Evolutionary conservation across 768 basidiomycete genomes (phyloP), one percentile per base, ranked within the genome.

Genomic region (Mrakia gelida): DNA sequence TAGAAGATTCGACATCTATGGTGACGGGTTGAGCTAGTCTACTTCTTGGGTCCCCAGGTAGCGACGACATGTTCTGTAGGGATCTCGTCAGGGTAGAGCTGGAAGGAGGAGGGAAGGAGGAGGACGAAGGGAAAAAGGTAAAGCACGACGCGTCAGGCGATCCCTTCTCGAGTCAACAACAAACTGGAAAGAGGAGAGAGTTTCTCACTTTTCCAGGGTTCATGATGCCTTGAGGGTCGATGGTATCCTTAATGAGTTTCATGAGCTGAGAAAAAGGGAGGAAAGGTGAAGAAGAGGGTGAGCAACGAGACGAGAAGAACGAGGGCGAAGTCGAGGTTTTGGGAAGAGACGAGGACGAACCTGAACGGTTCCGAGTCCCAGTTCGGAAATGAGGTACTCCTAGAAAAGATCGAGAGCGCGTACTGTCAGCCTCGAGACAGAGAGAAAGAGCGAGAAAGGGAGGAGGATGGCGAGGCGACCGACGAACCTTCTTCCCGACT

Each of bases 281-380:
- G n/a, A 3, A 26, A 59, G 11, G 38, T 3, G 38, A 38, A 8
- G 2, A 59, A 1, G 26, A 28, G 28, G 11, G 59, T 59, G 3
- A 59, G 59, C 23, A 28, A 59, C 2, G 49, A 21, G 18, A 26
- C 26, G 11, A 59, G 54, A 26, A 56, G 15, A 26, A 21, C 2
- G 54, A 56, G 54, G n/a, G 23, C n/a, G 56, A 28, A 52, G 21
- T 1, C 11, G 49, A 52, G 21, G 59, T 10, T 10, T n/a, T 7
- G 59, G 6, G 26, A 7, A 5, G 26, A 38, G 38, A 38, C n/a
- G 38, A 38, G 13, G 9, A 59, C 59, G 13, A 26, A 59, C 59
- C 59, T 59, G 88, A 18, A 97, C 90, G 0, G 94, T 95, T 6
- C 89, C 90, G 68, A 86, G 86, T 0, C 95, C 95, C 0, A 98